A percentile compares a stretch with the other conserved stretches of the same genome.
Conservation (phyloP, 352 stramenopile genomes). For the Globisporangium recalcitrans region DNA sequence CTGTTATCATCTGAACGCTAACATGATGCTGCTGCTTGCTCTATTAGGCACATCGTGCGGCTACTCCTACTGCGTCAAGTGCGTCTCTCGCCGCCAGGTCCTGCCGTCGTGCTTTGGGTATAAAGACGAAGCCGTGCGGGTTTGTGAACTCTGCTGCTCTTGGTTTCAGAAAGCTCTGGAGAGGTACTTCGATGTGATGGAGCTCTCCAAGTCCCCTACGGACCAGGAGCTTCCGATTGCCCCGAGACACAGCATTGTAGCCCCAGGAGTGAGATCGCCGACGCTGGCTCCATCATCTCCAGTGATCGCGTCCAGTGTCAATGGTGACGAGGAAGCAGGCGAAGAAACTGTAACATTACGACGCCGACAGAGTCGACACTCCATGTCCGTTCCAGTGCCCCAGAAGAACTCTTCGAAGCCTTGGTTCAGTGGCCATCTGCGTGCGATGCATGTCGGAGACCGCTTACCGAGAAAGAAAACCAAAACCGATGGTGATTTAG, state of each 20-base stretch:
- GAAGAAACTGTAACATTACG: slow-evolving; percentile 22
- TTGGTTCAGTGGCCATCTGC: slow-evolving; percentile 70
- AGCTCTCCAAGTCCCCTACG: slow-evolving; percentile 24
- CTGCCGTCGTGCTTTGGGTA: slow-evolving; percentile 59
- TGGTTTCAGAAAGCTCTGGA: slow-evolving; percentile 72
- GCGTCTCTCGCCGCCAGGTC: slow-evolving; percentile 43
- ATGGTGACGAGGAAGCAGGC: slow-evolving; percentile 22
- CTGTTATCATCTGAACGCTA: background rate
- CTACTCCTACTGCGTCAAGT: slow-evolving; percentile 63
- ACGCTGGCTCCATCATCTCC: slow-evolving; percentile 19
- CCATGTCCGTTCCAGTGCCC: slow-evolving; percentile 19
- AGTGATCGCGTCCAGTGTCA: slow-evolving; percentile 6
- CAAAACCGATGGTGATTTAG: slow-evolving; percentile 20
- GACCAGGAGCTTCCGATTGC: slow-evolving; percentile 14
- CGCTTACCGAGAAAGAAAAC: slow-evolving; percentile 52
- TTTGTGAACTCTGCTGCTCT: slow-evolving; percentile 51
- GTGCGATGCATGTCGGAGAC: slow-evolving; percentile 66
- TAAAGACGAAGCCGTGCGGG: slow-evolving; percentile 36
- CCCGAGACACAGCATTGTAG: slow-evolving; percentile 19
- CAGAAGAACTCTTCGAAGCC: slow-evolving; percentile 24
- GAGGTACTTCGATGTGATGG: slow-evolving; percentile 57
- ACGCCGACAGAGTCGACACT: slow-evolving; percentile 18
- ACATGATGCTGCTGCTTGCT: background rate
- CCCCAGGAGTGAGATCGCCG: slow-evolving; percentile 19
- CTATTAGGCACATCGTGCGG: slow-evolving; percentile 32